Conservation (phyloP, 1,139 yeast species). For the Saccharomycopsis crataegensis region DNA sequence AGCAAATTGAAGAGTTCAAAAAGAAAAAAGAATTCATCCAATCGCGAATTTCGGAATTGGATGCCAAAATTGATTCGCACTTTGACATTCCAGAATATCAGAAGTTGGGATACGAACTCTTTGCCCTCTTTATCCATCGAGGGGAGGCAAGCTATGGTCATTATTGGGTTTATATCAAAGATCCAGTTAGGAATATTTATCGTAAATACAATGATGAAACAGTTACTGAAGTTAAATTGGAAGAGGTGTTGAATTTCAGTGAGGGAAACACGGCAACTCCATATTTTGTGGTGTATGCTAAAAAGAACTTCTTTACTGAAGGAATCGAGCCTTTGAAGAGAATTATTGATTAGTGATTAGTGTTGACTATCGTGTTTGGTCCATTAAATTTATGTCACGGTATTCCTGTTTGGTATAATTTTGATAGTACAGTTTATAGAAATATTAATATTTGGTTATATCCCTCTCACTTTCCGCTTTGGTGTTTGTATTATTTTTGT, state of each 20-base stretch:
- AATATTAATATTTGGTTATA: too few relatives aligned
- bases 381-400: too few relatives aligned
- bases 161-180: constrained; percentile 90
- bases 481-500: too few relatives aligned
- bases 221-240: constrained; percentile 68
- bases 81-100: constrained; percentile 44
- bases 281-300: constrained; percentile 78
- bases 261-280: constrained; percentile 87
- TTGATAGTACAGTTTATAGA: too few relatives aligned
- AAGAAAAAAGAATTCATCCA: constrained; percentile 22
- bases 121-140: constrained; percentile 89
- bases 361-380: too few relatives aligned
- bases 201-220: constrained; percentile 90
- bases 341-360: neutral
- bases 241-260: constrained; percentile 69
- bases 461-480: too few relatives aligned
- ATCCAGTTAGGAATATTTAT: constrained; percentile 58
- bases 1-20: constrained; percentile 30
- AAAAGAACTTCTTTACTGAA: constrained; percentile 50
- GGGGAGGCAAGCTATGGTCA: constrained; percentile 97
- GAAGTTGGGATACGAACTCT: constrained; percentile 67
- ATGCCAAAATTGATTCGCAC: constrained; percentile 44
- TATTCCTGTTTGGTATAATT: too few relatives aligned
- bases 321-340: constrained; percentile 58
- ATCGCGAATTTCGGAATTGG: constrained; percentile 37